phyloP scores from a whole-genome alignment of 2,329 filamentous ascomycete genomes.

The Cladophialophora immunda region DNA sequence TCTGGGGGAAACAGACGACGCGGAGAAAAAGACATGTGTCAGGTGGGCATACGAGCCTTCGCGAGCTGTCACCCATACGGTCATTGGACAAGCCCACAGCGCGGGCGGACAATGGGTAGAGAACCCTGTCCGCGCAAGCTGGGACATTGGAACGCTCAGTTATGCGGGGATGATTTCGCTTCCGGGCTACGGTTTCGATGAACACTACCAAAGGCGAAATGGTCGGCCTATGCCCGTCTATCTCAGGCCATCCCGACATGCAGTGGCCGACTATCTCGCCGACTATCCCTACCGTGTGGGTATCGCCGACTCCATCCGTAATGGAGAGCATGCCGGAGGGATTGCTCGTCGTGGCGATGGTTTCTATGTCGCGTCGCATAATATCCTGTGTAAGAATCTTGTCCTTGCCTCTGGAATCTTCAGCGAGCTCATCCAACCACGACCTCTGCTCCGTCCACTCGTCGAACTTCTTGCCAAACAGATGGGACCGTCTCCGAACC shows the following conservation, averaged over 20 bases:
- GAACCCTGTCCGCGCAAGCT: slow-evolving; percentile 60
- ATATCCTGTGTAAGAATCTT: slow-evolving; percentile 63
- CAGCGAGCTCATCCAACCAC: slow-evolving; percentile 61
- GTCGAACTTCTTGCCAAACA: slow-evolving; percentile 43
- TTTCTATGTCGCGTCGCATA: slow-evolving; percentile 61
- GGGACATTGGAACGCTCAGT: slow-evolving; percentile 67
- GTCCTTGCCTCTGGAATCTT: slow-evolving; percentile 69
- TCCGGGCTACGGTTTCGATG: slow-evolving; percentile 65
- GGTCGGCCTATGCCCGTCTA: slow-evolving; percentile 59
- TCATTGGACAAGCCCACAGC: slow-evolving; percentile 60
- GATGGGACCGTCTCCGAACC: slow-evolving; percentile 39
- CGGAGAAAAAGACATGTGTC: slow-evolving; percentile 59
- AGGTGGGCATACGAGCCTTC: slow-evolving; percentile 63
- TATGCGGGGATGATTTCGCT: slow-evolving; percentile 70
- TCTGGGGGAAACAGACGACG: slow-evolving; percentile 65
- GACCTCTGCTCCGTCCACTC: slow-evolving; percentile 59
- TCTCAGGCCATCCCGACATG: slow-evolving; percentile 62
- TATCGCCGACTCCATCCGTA: slow-evolving; percentile 59
- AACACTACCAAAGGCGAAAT: slow-evolving; percentile 57
- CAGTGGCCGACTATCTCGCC: slow-evolving; percentile 65
- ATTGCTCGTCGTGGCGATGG: slow-evolving; percentile 57
- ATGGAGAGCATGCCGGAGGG: slow-evolving; percentile 51
- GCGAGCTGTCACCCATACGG: slow-evolving; percentile 61
- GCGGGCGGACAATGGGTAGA: slow-evolving; percentile 69
- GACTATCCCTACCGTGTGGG: slow-evolving; percentile 63